Evolutionary conservation across 2,329 filamentous ascomycete species (phyloP), one percentile per base, ranked within the genome.

Genomic region (Trichoderma koningiopsis): DNA sequence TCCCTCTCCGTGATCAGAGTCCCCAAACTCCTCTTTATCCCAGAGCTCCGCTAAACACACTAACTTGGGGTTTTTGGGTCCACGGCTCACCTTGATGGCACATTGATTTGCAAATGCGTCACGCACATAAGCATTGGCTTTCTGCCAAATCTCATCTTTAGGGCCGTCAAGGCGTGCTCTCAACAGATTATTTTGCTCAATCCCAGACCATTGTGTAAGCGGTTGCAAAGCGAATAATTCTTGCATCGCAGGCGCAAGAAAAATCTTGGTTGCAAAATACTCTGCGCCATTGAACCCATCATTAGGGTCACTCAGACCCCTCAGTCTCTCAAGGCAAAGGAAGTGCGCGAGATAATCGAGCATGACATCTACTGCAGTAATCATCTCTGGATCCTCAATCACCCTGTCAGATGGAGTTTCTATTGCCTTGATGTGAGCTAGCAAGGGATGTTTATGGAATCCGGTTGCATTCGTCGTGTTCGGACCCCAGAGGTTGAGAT

Each of bases 61-160:
- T 33, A 73, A 72, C 37, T 79, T 37, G 4, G 56, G 24, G 11
- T 71, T 71, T 67, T 78, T 77, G 0, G 75, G 40, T 5, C 57
- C 78, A 71, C 78, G 79, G 4, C 75, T 77, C 29, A 81, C 75
- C 64, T 81, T 81, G 71, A 79, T 75, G 73, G 78, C 73, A 11
- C 73, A 73, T 7, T 75, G 74, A 55, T 74, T 72, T n/a, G 78
- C 74, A 57, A 81, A 70, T 35, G 79, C 40, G 5, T 71, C 72
- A 77, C 77, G 79, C 4, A 75, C 70, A 11, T 73, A 43, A 35
- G 71, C 68, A 33, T 76, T 72, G 0, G 74, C 75, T 55, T 72
- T 65, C 33, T 75, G 62, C 31, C 74, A 73, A 27, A 61, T 56
- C 22, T 63, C 68, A 68, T 70, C 60, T 29, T 19, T 71, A 24